Evolutionary conservation across 1,139 yeast species (phyloP), one percentile per base, ranked within the genome.

Genomic region (Waltiozyma sp.): DNA sequence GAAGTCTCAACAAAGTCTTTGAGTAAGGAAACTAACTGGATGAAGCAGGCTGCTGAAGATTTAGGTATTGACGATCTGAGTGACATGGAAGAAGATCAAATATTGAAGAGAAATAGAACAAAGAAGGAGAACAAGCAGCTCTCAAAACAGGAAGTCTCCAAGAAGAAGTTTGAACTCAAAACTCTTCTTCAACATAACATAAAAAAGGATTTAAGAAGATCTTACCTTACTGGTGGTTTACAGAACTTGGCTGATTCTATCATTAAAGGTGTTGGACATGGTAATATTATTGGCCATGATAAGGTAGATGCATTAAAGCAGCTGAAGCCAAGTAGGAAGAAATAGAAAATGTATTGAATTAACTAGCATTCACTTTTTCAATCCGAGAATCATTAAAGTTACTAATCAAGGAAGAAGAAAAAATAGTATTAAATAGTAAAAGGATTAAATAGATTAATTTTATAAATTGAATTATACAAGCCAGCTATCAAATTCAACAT

Each of bases 11-110:
- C 75, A 13, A 69, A 77, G 13, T 75, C 84, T 3, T 65, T 79
- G 39, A 72, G 73, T 36, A 86, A 87, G 55, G 93, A 85, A 52
- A 77, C 76, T 45, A 69, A 76, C 24, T 89, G 97, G 96, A 69
- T 88, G 46, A 74, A 76, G 47, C 80, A 87, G 57, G 96, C 96
- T 1, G 98, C 97, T 0, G 93, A 83, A 42, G 98, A 91, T 45
- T 69, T 93, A 44, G 99, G 96, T 5, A 66, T 89, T 31, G 37
- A 35, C 16, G 61, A 77, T 47, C 62, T 77, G 43, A 69, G 73
- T 35, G 88, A 80, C 44, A 69, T 80, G 44, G 79, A 70, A 38
- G 87, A 78, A 51, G 94, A 83, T 58, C 82, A 77, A 47, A 72
- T 77, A 41, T 63, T 81, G 43, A 78, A 75, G 53, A 79, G 75